Percentiles rank a stretch among this genome's conserved stretches.
These are phyloP conservation scores for Echinosphaeria canescens DNA, from an alignment of 2,329 filamentous ascomycete genomes.

Conservation along the genomic window DNA sequence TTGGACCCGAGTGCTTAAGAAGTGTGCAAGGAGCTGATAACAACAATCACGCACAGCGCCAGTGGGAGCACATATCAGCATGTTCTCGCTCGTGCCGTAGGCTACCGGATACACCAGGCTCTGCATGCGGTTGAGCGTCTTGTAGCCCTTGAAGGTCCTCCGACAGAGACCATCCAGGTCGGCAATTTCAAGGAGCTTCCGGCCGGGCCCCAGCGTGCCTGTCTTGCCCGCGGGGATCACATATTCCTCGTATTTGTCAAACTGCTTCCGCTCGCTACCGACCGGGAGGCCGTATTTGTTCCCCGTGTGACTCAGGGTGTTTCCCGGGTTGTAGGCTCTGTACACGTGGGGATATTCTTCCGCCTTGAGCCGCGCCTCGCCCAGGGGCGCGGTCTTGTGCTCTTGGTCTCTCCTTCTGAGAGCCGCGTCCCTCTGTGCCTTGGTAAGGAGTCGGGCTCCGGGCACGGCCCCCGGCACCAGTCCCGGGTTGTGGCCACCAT, in stretches of 20 bases:
- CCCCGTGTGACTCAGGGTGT: conserved; percentile 60
- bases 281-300: conserved; percentile 64
- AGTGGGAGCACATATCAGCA: conserved; percentile 95
- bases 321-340: conserved; percentile 62
- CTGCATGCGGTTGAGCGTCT: conserved; percentile 90
- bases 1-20: background rate
- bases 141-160: conserved; percentile 88
- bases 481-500: conserved; percentile 5
- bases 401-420: conserved; percentile 56
- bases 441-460: conserved; percentile 40
- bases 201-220: conserved; percentile 48
- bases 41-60: conserved; percentile 51
- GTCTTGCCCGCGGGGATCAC: conserved; percentile 65
- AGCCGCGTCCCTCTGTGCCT: conserved; percentile 56
- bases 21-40: too few species aligned
- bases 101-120: conserved; percentile 89
- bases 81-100: conserved; percentile 92
- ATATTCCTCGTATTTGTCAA: conserved; percentile 74
- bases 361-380: conserved; percentile 48
- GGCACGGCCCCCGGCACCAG: too few species aligned
- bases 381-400: conserved; percentile 60
- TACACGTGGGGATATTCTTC: conserved; percentile 88
- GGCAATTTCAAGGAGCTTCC: conserved; percentile 56
- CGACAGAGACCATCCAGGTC: conserved; percentile 78
- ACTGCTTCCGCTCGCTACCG: conserved; percentile 49